phyloP scores from a whole-genome alignment of 148 eudicot genomes.

The Pharnaceum exiguum region DNA sequence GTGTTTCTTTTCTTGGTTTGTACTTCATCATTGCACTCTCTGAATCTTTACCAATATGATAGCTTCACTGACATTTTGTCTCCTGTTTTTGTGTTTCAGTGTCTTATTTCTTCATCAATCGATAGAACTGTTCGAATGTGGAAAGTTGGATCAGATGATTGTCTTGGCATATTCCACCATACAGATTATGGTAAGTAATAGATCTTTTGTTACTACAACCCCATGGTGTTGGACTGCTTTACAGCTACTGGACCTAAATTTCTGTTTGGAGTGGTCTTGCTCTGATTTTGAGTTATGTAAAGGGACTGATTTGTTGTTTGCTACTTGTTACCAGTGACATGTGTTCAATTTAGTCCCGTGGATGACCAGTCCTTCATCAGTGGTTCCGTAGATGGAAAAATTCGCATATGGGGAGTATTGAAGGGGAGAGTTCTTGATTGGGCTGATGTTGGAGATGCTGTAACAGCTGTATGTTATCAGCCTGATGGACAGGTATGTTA shows the following conservation, averaged over 20 bases:
- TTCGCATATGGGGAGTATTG: conserved; percentile 65
- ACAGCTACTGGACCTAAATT: not conserved
- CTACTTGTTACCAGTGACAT: conserved; percentile 54
- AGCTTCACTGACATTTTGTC: not conserved
- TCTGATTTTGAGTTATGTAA: not conserved
- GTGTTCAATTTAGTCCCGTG: conserved; percentile 71
- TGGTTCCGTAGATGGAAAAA: conserved; percentile 90
- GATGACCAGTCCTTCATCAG: conserved; percentile 69
- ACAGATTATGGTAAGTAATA: conserved; percentile 55
- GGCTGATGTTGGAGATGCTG: conserved; percentile 60
- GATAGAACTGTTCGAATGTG: conserved; percentile 84
- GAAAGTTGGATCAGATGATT: conserved; percentile 58
- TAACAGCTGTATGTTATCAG: conserved; percentile 71
- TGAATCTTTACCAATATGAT: not conserved
- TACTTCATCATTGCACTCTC: not conserved
- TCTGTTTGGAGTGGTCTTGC: not conserved
- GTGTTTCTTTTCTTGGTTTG: not conserved
- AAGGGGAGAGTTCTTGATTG: conserved; percentile 68
- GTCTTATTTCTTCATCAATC: conserved; percentile 69
- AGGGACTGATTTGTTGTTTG: conserved; percentile 1
- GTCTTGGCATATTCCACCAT: conserved; percentile 60
- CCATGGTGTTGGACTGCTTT: not conserved
- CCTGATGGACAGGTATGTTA: conserved; percentile 72
- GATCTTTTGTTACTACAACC: not conserved
- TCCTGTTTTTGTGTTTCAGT: conserved; percentile 33